These are phyloP conservation scores for Takashimella tepidaria DNA, from an alignment of 1,284 basidiomycete species.

Conservation along the genomic window DNA sequence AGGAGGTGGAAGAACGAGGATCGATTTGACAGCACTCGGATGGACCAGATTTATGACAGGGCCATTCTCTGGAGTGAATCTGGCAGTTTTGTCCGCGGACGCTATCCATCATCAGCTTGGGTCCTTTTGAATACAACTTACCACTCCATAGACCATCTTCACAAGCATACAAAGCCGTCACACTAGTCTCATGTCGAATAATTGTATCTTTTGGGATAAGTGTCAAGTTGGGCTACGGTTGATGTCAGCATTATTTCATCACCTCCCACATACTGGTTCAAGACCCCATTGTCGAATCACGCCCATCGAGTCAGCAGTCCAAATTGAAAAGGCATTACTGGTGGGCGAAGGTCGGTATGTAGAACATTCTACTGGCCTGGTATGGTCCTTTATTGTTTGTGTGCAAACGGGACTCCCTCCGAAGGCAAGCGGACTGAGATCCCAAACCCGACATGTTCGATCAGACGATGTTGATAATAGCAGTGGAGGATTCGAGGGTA, in stretches of 20 bases:
- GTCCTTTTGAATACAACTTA: slow-evolving; percentile 49
- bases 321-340: slow-evolving; percentile 48
- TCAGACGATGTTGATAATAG: slow-evolving; percentile 87
- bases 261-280: slow-evolving; percentile 15
- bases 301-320: slow-evolving; percentile 82
- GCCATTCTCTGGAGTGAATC: slow-evolving; percentile 53
- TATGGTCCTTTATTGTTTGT: slow-evolving; percentile 31
- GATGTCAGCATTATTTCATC: slow-evolving; percentile 51
- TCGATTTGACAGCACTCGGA: slow-evolving; percentile 61
- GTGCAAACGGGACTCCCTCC: slow-evolving; percentile 59
- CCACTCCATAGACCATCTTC: slow-evolving; percentile 77
- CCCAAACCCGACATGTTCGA: slow-evolving; percentile 84
- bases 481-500: slow-evolving; percentile 55
- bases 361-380: slow-evolving; percentile 26
- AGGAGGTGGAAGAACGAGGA: slow-evolving; percentile 53
- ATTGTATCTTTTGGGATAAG: slow-evolving; percentile 21
- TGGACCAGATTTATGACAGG: slow-evolving; percentile 53
- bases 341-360: slow-evolving; percentile 50
- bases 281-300: slow-evolving; percentile 55
- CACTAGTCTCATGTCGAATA: slow-evolving; percentile 49
- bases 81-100: slow-evolving; percentile 78
- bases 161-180: slow-evolving; percentile 59
- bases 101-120: slow-evolving; percentile 51
- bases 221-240: slow-evolving; percentile 4
- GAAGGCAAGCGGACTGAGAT: slow-evolving; percentile 44